A percentile compares a stretch with the other conserved stretches of the same genome.
These are phyloP conservation scores for Obba rivulosa DNA, from an alignment of 768 basidiomycete species.

Conservation along the genomic window DNA sequence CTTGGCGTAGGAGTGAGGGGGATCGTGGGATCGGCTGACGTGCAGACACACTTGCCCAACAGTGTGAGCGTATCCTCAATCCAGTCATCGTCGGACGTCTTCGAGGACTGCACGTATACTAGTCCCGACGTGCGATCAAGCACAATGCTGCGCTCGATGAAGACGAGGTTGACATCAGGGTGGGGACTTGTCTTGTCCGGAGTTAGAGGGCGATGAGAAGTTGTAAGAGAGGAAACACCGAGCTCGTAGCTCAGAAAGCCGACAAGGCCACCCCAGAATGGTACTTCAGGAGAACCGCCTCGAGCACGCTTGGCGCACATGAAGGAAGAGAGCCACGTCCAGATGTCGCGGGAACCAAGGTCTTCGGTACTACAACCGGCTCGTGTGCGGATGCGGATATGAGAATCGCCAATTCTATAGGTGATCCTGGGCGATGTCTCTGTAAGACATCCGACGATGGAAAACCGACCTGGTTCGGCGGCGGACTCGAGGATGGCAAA, in stretches of 20 bases:
- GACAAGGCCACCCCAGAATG: slow-evolving; percentile 82
- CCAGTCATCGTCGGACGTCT: slow-evolving; percentile 58
- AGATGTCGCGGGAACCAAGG: slow-evolving; percentile 53
- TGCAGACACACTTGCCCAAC: slow-evolving; percentile 22
- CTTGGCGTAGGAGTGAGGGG: slow-evolving; percentile 17
- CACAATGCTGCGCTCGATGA: slow-evolving; percentile 75
- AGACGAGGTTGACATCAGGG: slow-evolving; percentile 71
- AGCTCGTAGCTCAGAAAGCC: slow-evolving; percentile 80
- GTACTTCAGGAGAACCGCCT: slow-evolving; percentile 47
- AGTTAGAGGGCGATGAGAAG: slow-evolving; percentile 22
- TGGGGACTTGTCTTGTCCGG: slow-evolving; percentile 27
- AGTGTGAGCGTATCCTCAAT: slow-evolving; percentile 35
- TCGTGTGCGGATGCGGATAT: slow-evolving; percentile 41
- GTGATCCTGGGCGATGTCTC: slow-evolving; percentile 52
- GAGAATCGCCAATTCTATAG: slow-evolving; percentile 46
- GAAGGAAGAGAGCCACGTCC: slow-evolving; percentile 72
- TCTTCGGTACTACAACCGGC: slow-evolving; percentile 29
- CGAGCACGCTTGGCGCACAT: slow-evolving; percentile 48
- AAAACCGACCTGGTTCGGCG: slow-evolving; percentile 66
- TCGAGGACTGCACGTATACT: slow-evolving; percentile 61
- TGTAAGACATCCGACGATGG: slow-evolving; percentile 63
- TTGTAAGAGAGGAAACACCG: slow-evolving; percentile 51
- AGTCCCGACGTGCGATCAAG: slow-evolving; percentile 48
- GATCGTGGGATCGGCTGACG: slow-evolving; percentile 4
- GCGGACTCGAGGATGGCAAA: slow-evolving; percentile 77